These are phyloP conservation scores for Globisporangium irregulare DNA, from an alignment of 352 stramenopile species.

Conservation along the genomic window DNA sequence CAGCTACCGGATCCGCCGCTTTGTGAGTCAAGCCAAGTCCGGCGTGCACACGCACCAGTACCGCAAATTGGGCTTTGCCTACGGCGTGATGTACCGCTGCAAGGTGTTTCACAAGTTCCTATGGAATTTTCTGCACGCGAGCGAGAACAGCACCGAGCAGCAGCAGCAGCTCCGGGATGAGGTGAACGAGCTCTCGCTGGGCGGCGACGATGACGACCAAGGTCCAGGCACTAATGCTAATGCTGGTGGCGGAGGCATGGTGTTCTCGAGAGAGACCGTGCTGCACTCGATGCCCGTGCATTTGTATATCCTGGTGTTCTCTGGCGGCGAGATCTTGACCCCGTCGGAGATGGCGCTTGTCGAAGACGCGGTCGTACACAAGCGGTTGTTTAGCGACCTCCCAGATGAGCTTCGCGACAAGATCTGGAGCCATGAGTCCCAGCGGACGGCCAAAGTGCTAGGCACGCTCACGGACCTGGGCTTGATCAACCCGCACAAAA, in stretches of 20 bases:
- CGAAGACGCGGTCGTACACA: slow-evolving; percentile 49
- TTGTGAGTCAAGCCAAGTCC: slow-evolving; percentile 58
- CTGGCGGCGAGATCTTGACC: slow-evolving; percentile 56
- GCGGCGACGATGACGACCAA: slow-evolving; percentile 25
- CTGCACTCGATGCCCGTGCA: slow-evolving; percentile 76
- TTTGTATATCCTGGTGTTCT: slow-evolving; percentile 81
- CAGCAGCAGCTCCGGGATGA: slow-evolving; percentile 36
- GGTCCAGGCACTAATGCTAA: background rate
- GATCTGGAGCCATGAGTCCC: slow-evolving; percentile 68
- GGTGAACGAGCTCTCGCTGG: slow-evolving; percentile 35
- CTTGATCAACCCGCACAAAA: slow-evolving; percentile 72
- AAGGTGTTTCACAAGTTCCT: slow-evolving; percentile 77
- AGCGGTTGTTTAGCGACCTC: slow-evolving; percentile 43
- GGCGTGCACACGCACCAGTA: slow-evolving; percentile 65
- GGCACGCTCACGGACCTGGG: slow-evolving; percentile 66
- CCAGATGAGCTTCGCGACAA: slow-evolving; percentile 46
- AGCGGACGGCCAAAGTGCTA: slow-evolving; percentile 68
- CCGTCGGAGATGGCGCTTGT: slow-evolving; percentile 49
- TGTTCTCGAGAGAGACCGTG: slow-evolving; percentile 76
- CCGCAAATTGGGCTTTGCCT: slow-evolving; percentile 71
- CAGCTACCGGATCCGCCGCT: slow-evolving; percentile 68
- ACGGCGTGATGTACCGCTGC: slow-evolving; percentile 82
- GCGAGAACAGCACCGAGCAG: slow-evolving; percentile 20
- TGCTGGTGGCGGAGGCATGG: slow-evolving; percentile 30
- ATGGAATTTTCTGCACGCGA: slow-evolving; percentile 59